Base-by-base conservation (phyloP, 257 asterid genomes). In the Striga asiatica region DNA sequence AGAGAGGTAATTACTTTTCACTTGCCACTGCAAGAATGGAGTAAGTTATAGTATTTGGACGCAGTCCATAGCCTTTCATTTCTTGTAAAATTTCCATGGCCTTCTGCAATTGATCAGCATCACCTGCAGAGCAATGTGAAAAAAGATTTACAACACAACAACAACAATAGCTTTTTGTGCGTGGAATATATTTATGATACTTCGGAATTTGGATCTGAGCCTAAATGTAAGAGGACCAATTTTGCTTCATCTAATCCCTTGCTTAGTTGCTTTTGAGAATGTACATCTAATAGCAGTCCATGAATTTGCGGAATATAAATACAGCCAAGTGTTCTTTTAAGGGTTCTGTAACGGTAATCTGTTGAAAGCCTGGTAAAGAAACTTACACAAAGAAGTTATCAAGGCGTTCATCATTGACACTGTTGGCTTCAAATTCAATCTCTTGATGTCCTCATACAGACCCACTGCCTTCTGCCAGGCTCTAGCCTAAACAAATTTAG, bases 401-500 rank as follows among this genome's bases (percentile, higher is more conserved):
- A 91, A 73, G 48, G 98, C 98, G 72, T 91, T 91, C 96, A 91
- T 82, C 89, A 84, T 74, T 17, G 98, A 62, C 56, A 91, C 94
- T 58, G 88, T 74, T 23, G 93, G 89, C 78, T 74, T 80, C 73
- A 91, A 61, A 68, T 81, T 82, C 79, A 79, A 70, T 61, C 62
- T 62, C 77, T 80, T 77, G 66, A 78, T 60, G 65, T 74, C 74
- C 70, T 76, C 93, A 57, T 87, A 87, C 59, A 87, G 78, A 61
- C 72, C 76, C 79, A 87, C 49, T 14, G 98, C 98, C 84, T 82
- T 91, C 73, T 80, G 82, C 96, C 95, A 82, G 67, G 73, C 79
- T 76, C 75, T 75, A 57, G 93, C 94, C 96, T 91, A 67, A 69
- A 68, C 54, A 38, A 38, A 64, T 31, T 39, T 41, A 62, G 54